Evolutionary conservation across 2,329 filamentous ascomycete genomes (phyloP).

Genomic region (Penicillium vulpinum): DNA sequence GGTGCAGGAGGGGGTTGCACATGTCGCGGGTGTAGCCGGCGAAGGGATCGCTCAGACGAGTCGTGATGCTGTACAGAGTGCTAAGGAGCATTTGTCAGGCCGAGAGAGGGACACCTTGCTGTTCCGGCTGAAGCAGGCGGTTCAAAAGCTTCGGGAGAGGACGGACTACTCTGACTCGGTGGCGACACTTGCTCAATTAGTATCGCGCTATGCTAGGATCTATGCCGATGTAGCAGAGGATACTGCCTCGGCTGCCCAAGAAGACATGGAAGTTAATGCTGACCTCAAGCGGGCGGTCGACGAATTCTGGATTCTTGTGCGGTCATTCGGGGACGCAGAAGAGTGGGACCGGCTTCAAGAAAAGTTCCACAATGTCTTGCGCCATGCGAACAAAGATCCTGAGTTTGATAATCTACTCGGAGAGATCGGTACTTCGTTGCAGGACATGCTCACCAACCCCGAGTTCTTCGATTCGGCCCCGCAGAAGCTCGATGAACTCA

Average conservation of each 20-base stretch:
- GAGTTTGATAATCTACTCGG: constrained; percentile 77
- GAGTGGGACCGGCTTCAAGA: constrained; percentile 75
- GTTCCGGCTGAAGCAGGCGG: constrained; percentile 72
- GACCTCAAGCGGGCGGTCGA: constrained; percentile 73
- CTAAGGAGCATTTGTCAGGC: constrained; percentile 70
- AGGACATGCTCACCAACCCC: constrained; percentile 81
- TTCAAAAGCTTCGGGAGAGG: constrained; percentile 71
- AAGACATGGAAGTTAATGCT: constrained; percentile 70
- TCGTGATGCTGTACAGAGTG: constrained; percentile 65
- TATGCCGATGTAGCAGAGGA: constrained; percentile 75
- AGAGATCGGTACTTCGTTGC: constrained; percentile 71
- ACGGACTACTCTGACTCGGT: constrained; percentile 86
- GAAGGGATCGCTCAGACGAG: constrained; percentile 41
- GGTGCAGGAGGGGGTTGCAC: constrained; percentile 58
- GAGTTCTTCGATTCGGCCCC: constrained; percentile 78
- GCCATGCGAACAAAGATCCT: constrained; percentile 73
- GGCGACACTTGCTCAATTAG: constrained; percentile 70
- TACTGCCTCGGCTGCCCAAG: constrained; percentile 64
- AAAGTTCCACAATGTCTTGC: constrained; percentile 68
- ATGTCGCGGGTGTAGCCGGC: constrained; percentile 50
- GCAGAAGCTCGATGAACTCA: constrained; percentile 62
- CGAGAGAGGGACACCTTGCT: constrained; percentile 73
- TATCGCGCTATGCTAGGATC: constrained; percentile 73
- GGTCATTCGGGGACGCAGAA: constrained; percentile 71
- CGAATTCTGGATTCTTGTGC: constrained; percentile 79